These are phyloP conservation scores for Uronychia binucleata DNA, from an alignment of 73 alveolate genomes.

Conservation along the genomic window DNA sequence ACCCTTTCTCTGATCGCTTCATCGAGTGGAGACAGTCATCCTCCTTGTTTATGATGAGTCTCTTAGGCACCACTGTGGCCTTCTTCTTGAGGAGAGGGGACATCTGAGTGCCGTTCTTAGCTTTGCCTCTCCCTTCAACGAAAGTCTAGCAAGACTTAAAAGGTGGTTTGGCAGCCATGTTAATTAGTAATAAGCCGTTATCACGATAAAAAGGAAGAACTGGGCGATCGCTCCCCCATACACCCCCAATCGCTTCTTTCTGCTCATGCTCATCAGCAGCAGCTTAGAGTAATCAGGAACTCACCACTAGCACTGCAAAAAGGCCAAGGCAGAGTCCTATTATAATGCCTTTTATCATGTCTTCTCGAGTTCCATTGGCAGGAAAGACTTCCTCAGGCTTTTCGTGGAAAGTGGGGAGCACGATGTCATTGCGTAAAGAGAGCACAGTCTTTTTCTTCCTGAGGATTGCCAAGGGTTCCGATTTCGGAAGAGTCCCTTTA, in stretches of 20 bases:
- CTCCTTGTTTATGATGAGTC: not conserved
- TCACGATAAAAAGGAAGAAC: not conserved
- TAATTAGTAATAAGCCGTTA: not conserved
- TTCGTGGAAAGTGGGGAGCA: conserved; percentile 45
- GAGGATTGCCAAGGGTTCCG: conserved; percentile 10
- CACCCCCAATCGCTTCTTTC: not conserved
- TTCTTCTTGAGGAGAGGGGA: not conserved
- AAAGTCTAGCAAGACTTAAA: not conserved
- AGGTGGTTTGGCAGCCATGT: too few relatives aligned
- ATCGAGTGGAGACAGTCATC: not conserved
- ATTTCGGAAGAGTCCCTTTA: conserved; percentile 5
- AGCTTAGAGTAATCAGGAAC: not conserved
- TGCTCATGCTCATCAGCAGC: not conserved
- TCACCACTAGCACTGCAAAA: not conserved
- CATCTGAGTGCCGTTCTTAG: not conserved
- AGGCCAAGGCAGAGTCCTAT: conserved; percentile 11
- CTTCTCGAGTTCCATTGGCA: conserved; percentile 27
- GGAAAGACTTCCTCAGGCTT: conserved; percentile 9
- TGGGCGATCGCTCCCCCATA: not conserved
- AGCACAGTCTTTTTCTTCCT: conserved; percentile 39
- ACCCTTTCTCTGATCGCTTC: not conserved
- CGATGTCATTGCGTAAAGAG: conserved; percentile 54
- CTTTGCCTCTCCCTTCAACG: not conserved
- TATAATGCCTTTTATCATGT: not conserved
- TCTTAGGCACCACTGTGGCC: not conserved